phyloP scores from a whole-genome alignment of 768 basidiomycete species.

The Suillus hirtellus region DNA sequence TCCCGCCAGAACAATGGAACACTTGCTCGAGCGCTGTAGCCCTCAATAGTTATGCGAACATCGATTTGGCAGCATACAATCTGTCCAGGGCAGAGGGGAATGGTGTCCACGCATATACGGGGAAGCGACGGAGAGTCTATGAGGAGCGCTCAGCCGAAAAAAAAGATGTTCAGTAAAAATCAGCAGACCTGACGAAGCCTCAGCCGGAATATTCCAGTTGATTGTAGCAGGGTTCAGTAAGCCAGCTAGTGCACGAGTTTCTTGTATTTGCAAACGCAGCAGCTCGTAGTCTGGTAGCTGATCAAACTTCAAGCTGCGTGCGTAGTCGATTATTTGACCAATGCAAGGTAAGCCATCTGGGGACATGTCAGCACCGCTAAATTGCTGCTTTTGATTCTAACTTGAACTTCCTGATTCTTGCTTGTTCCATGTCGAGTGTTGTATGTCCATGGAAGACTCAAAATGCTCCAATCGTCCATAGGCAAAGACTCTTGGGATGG shows the following conservation, averaged over 20 bases:
- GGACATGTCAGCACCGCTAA: background rate
- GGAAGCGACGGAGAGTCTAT: background rate
- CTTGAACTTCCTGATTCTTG: background rate
- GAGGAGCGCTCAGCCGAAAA: background rate
- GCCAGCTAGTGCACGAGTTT: background rate
- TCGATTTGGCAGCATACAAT: background rate
- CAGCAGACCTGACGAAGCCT: background rate
- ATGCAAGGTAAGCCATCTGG: background rate
- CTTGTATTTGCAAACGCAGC: background rate
- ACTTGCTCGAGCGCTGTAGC: background rate
- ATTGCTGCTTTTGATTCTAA: background rate
- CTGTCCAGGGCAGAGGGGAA: background rate
- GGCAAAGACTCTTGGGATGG: conserved; percentile 34
- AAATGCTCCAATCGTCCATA: conserved; percentile 36
- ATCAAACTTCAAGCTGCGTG: background rate
- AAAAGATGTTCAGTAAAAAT: background rate
- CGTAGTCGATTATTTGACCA: background rate
- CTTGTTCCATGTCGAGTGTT: background rate
- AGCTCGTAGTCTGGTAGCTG: background rate
- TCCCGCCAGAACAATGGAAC: background rate
- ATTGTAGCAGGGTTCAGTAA: background rate
- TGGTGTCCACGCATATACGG: background rate
- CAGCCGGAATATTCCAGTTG: background rate
- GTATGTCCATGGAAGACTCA: conserved; percentile 23
- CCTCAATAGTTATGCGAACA: background rate